Percentiles rank a stretch among this genome's conserved stretches.
Evolutionary conservation across 2,329 filamentous ascomycete genomes (phyloP).

Genomic region (Diplodia corticola): DNA sequence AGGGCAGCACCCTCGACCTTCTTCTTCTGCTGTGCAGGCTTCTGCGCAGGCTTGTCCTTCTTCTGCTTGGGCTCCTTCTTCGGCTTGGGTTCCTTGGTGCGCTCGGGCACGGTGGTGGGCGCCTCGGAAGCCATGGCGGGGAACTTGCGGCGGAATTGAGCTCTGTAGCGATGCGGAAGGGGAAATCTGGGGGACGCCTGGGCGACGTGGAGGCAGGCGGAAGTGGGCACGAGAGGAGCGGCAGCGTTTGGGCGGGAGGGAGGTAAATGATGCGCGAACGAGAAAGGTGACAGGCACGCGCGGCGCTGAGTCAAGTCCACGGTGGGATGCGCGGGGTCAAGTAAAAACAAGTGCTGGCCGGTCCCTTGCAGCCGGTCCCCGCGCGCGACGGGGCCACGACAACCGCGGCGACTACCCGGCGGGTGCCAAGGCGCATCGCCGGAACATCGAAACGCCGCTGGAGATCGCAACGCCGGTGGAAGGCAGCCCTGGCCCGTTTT

Average conservation of each 20-base stretch:
- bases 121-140: conserved; percentile 22
- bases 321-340: conserved; percentile 18
- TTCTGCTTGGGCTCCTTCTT: conserved; percentile 26
- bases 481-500: conserved; percentile 11
- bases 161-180: not conserved
- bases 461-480: conserved; percentile 13
- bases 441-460: conserved; percentile 19
- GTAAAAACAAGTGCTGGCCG: conserved; percentile 13
- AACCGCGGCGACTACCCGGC: not conserved
- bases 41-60: conserved; percentile 25
- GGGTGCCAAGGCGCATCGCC: conserved; percentile 10
- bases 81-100: conserved; percentile 24
- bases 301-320: conserved; percentile 18
- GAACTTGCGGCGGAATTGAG: conserved; percentile 6
- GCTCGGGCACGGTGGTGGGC: conserved; percentile 20
- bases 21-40: conserved; percentile 49
- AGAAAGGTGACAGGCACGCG: conserved; percentile 15
- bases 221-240: not conserved
- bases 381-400: not conserved
- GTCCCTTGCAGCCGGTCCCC: not conserved
- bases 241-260: conserved; percentile 3
- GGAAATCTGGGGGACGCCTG: not conserved
- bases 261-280: conserved; percentile 2
- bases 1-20: conserved; percentile 60
- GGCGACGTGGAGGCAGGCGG: not conserved